A percentile compares a stretch with the other conserved stretches of the same genome.
Evolutionary conservation across 108 stramenopile genomes (phyloP).

Genomic region (Skeletonema costatum): DNA sequence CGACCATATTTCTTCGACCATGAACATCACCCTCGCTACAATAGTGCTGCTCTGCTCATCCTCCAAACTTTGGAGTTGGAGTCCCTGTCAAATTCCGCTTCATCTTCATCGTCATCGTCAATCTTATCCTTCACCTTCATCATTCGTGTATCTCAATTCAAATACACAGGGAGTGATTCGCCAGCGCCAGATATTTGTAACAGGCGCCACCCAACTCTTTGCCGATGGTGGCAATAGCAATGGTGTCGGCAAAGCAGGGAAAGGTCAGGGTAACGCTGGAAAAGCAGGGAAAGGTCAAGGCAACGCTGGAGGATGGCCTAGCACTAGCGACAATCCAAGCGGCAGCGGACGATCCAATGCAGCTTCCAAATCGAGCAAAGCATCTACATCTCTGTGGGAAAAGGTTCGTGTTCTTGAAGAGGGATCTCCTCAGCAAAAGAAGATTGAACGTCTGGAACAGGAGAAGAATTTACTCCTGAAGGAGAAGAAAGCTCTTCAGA

Average conservation of each 20-base stretch:
- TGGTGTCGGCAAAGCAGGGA: neutral
- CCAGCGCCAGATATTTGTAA: neutral
- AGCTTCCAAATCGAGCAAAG: neutral
- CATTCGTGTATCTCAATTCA: too few species aligned
- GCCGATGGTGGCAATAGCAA: neutral
- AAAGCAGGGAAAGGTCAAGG: neutral
- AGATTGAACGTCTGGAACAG: too few species aligned
- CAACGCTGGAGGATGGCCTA: conserved; percentile 13
- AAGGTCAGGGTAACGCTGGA: neutral
- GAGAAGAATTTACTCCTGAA: too few species aligned
- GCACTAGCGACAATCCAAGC: conserved; percentile 12
- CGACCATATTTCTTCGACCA: too few species aligned
- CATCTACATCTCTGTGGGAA: neutral
- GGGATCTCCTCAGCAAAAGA: too few species aligned
- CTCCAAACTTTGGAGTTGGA: too few species aligned
- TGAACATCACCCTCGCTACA: too few species aligned
- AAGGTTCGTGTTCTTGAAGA: neutral
- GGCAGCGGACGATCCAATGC: conserved; percentile 8
- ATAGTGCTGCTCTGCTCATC: too few species aligned
- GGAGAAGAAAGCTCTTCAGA: too few species aligned
- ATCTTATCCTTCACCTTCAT: too few species aligned
- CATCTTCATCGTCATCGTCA: too few species aligned
- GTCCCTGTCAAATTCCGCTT: too few species aligned
- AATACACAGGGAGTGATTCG: neutral
- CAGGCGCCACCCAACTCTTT: neutral